Base-by-base conservation (phyloP, 1,284 basidiomycete genomes). In the Tremellales sp. region DNA sequence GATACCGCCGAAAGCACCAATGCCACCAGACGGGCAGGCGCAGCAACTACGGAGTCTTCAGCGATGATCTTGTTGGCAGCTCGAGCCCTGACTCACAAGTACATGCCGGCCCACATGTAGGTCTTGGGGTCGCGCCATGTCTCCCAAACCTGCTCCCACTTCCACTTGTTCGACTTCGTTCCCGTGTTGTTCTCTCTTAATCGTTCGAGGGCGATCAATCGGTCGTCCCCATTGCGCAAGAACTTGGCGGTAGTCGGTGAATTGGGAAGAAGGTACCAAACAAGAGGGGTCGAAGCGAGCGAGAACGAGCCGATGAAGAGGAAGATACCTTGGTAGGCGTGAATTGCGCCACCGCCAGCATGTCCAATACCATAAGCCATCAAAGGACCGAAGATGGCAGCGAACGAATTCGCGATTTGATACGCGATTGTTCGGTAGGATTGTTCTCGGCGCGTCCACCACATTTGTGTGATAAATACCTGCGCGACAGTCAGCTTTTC, bases 241-340 rank as follows among this genome's bases (percentile, higher is more conserved):
- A 67, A 67, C 27, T 62, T 61, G 21, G 67, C 64, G 22, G 56
- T 58, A 3, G 52, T 56, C 10, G 59, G 61, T 25, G 57, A 58
- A 44, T 61, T 59, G 22, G 63, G 61, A 13, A 57, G 29, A 8
- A 68, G 70, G 24, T 60, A 79, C 75, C 72, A 72, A 24, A 79
- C 69, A 29, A 78, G 55, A 1, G 77, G 77, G n/a, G 74, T 74
- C 36, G 60, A 67, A 3, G 66, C 71, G 12, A 76, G 56, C 8
- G 78, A 76, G 29, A 78, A 52, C 1, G 73, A 61, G n/a, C 78
- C 78, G 40, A 78, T 75, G 62, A 78, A 79, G 19, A 79, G 58
- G 58, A 78, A 79, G 39, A 79, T 78, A 19, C 66, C 71, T 67
- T 78, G 56, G 40, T 64, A 67, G 2, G 59, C 53, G 23, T 52